phyloP scores from a whole-genome alignment of 352 stramenopile species.

The Phytophthora constricta region DNA sequence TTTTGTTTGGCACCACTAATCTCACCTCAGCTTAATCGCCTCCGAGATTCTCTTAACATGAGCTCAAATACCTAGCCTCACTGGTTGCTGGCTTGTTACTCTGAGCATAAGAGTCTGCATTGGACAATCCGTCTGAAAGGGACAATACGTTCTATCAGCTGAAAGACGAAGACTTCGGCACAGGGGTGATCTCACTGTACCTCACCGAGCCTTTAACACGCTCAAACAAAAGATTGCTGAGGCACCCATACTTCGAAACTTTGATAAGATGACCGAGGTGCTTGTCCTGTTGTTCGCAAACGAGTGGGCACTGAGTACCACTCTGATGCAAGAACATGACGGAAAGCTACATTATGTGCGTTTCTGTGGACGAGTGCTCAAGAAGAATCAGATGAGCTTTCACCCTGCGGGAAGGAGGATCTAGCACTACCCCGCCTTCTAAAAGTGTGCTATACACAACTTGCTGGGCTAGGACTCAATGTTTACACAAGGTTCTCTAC shows the following conservation, averaged over 20 bases:
- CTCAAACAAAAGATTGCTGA: constrained; percentile 7
- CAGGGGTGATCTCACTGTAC: background rate
- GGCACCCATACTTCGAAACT: constrained; percentile 9
- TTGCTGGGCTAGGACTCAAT: background rate
- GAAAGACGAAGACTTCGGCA: background rate
- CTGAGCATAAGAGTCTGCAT: too few species aligned
- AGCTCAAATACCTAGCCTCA: too few species aligned
- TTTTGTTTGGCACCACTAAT: too few species aligned
- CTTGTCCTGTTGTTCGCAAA: constrained; percentile 17
- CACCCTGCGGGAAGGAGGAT: constrained; percentile 18
- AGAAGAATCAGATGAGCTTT: constrained; percentile 12
- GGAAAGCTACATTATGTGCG: constrained; percentile 12
- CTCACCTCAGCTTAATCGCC: too few species aligned
- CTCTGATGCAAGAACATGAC: constrained; percentile 13
- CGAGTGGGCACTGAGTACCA: constrained; percentile 19
- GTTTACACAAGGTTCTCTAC: constrained; percentile 28
- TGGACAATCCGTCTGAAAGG: too few species aligned
- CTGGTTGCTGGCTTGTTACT: too few species aligned
- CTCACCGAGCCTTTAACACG: constrained; percentile 10
- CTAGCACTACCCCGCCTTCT: constrained; percentile 14
- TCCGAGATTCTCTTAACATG: too few species aligned
- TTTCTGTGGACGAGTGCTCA: constrained; percentile 1
- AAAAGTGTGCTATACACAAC: constrained; percentile 14
- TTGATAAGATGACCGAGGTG: background rate
- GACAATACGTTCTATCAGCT: too few species aligned